Base-by-base conservation (phyloP, 2,329 filamentous ascomycete species). In the Phialophora chinensis region DNA sequence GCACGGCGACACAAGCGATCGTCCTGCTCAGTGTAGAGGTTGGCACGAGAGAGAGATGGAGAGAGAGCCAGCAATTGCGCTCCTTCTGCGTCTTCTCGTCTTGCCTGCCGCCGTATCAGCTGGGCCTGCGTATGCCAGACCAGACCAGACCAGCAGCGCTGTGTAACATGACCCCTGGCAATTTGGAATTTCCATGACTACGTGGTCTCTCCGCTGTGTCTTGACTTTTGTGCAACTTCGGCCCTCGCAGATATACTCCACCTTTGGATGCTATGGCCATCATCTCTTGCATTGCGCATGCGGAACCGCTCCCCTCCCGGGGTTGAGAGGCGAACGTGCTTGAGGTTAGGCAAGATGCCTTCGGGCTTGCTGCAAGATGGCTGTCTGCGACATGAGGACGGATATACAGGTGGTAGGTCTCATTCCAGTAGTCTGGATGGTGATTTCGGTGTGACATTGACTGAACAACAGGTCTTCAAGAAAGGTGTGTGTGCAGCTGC, bases 181-280 rank as follows among this genome's bases (percentile, higher is more conserved):
- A 68, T 66, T 68, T 68, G 63, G 60, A 66, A 68, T 68, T 61
- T 60, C 29, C 66, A 61, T 66, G 63, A 58, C 63, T 68, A 66
- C 60, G 56, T 65, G 60, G 56, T 63, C 52, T 52, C 58, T 52
- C 50, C 58, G 27, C 20, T 23, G 60, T 55, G 60, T 62, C 27
- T 33, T 42, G 25, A 14, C n/a, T 63, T 23, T 56, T 62, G 50
- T 62, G 52, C 52, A 31, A 56, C 60, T 23, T 35, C 23, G n/a
- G n/a, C 44, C 58, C 33, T 31, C 44, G 25, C 42, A 29, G 50
- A n/a, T 44, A 52, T 27, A 52, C 49, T 52, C 53, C 53, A 56
- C 53, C 27, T 33, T 29, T 17, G 12, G 23, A 27, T n/a, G 25
- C 49, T 20, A n/a, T 44, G 38, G 38, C 6, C 38, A 20, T n/a